A percentile compares a stretch with the other conserved stretches of the same genome.
phyloP scores from a whole-genome alignment of 1,284 basidiomycete genomes.

The Earliella scabrosa region DNA sequence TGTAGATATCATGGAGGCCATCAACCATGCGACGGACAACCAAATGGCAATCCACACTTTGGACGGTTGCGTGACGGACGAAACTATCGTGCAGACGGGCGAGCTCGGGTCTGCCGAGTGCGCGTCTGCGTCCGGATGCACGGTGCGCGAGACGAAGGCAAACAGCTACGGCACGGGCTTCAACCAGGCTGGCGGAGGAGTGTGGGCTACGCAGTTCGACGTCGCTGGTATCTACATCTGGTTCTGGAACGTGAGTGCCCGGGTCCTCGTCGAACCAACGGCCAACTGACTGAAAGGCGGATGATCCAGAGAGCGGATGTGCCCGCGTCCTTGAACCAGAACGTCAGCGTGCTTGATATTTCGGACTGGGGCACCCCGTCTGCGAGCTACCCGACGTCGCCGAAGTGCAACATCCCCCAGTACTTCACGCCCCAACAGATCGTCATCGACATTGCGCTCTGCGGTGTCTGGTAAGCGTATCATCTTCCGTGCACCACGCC shows the following conservation, averaged over 20 bases:
- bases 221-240: slow-evolving; percentile 66
- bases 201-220: slow-evolving; percentile 75
- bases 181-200: slow-evolving; percentile 69
- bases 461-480: slow-evolving; percentile 53
- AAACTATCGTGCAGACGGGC: slow-evolving; percentile 34
- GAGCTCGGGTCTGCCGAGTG: slow-evolving; percentile 45
- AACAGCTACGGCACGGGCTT: slow-evolving; percentile 68
- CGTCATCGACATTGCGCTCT: slow-evolving; percentile 62
- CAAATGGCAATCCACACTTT: slow-evolving; percentile 66
- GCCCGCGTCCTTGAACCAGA: slow-evolving; percentile 44
- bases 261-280: not conserved
- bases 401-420: slow-evolving; percentile 48
- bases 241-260: slow-evolving; percentile 77
- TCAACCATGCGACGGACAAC: slow-evolving; percentile 46
- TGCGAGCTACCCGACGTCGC: slow-evolving; percentile 49
- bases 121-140: slow-evolving; percentile 60
- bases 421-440: slow-evolving; percentile 58
- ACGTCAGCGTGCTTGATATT: slow-evolving; percentile 51
- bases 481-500: too few relatives aligned
- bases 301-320: slow-evolving; percentile 45
- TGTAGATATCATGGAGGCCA: slow-evolving; percentile 49
- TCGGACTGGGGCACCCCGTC: slow-evolving; percentile 57
- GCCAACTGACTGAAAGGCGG: not conserved
- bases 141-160: slow-evolving; percentile 57
- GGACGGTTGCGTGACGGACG: slow-evolving; percentile 37